These are phyloP conservation scores for Phanerodontia chrysosporium DNA, from an alignment of 768 basidiomycete genomes.

Conservation along the genomic window DNA sequence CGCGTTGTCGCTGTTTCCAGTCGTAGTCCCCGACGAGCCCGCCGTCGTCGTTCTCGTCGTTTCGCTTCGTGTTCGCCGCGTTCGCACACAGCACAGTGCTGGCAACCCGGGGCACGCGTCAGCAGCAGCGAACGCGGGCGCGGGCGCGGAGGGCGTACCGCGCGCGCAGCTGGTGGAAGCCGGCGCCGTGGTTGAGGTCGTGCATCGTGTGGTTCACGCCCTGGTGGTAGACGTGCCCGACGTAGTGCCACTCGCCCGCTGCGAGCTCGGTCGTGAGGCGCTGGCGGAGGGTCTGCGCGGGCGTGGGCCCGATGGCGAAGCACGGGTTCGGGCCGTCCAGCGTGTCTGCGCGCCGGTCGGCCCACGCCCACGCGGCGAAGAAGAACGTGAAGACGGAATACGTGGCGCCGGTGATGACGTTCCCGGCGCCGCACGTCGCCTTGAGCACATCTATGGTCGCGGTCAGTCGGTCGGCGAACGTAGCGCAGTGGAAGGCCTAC, in stretches of 20 bases:
- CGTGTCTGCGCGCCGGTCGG: not conserved
- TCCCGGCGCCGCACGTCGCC: not conserved
- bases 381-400: not conserved
- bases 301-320: not conserved
- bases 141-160: not conserved
- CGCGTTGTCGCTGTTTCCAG: conserved; percentile 1
- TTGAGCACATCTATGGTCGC: not conserved
- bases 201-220: not conserved
- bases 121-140: not conserved
- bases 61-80: not conserved
- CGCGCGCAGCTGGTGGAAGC: not conserved
- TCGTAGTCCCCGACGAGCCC: not conserved
- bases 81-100: not conserved
- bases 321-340: not conserved
- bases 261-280: not conserved
- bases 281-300: not conserved
- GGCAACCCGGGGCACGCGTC: not conserved
- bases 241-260: not conserved
- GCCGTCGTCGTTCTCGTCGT: not conserved
- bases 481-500: not conserved
- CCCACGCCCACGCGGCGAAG: not conserved
- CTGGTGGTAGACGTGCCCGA: not conserved
- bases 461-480: not conserved
- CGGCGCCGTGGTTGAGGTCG: not conserved
- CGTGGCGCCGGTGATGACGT: not conserved